Evolutionary conservation across 83 land plant genomes (phyloP).

Genomic region (Thuja plicata): DNA sequence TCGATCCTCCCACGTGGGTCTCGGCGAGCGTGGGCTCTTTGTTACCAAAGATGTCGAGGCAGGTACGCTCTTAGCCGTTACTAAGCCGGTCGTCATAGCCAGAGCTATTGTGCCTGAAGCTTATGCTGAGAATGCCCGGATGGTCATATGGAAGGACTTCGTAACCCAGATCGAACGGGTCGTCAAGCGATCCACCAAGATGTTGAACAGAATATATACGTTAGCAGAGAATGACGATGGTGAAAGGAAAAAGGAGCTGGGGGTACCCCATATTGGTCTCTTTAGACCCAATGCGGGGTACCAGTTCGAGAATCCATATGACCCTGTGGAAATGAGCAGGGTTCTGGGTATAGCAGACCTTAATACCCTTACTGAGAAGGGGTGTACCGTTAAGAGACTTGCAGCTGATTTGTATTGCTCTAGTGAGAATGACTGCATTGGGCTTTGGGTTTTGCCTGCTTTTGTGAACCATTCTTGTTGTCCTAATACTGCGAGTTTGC

Average conservation of each 20-base stretch:
- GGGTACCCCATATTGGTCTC: conserved; percentile 40
- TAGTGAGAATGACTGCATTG: conserved; percentile 28
- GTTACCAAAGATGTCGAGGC: conserved; percentile 51
- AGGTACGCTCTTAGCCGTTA: conserved; percentile 42
- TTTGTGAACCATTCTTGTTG: conserved; percentile 67
- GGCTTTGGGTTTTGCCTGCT: conserved; percentile 54
- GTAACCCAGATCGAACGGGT: conserved; percentile 31
- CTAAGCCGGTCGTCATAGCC: conserved; percentile 42
- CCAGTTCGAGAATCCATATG: not conserved
- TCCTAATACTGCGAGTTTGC: conserved; percentile 57
- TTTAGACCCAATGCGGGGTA: conserved; percentile 39
- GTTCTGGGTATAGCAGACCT: conserved; percentile 51
- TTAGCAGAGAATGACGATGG: conserved; percentile 44
- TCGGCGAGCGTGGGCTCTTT: conserved; percentile 49
- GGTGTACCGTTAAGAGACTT: conserved; percentile 30
- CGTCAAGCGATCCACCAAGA: conserved; percentile 20
- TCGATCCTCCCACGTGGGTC: conserved; percentile 34
- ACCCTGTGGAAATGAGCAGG: conserved; percentile 30
- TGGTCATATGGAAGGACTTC: conserved; percentile 70
- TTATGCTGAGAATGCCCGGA: conserved; percentile 16
- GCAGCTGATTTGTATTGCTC: conserved; percentile 23
- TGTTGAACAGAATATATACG: conserved; percentile 17
- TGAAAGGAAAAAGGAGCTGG: conserved; percentile 14
- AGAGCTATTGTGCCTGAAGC: conserved; percentile 42
- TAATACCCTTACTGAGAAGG: conserved; percentile 52